Conservation (phyloP, 768 basidiomycete genomes). For the Leccinum disarticulatum region DNA sequence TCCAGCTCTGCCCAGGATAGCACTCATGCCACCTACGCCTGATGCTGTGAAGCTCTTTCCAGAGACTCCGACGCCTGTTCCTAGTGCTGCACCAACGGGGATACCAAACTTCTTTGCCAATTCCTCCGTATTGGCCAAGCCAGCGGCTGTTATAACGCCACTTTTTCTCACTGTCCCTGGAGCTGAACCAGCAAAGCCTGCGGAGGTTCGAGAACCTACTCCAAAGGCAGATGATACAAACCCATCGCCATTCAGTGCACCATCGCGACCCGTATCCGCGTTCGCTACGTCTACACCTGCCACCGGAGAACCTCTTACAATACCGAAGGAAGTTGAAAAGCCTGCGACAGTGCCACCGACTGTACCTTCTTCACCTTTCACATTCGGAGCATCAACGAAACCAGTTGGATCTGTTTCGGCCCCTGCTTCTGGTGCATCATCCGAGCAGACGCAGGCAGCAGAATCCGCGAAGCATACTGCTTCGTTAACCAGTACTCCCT, state of each 20-base stretch:
- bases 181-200: slow-evolving; percentile 10
- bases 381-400: slow-evolving; percentile 29
- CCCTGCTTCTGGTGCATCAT: slow-evolving; percentile 6
- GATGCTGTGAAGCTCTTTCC: slow-evolving; percentile 22
- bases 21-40: slow-evolving; percentile 27
- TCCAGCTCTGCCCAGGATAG: slow-evolving; percentile 22
- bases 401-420: slow-evolving; percentile 19
- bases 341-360: slow-evolving; percentile 8
- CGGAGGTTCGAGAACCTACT: background rate
- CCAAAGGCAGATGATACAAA: slow-evolving; percentile 10
- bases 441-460: slow-evolving; percentile 9
- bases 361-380: slow-evolving; percentile 23
- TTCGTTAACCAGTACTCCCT: slow-evolving; percentile 11
- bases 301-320: slow-evolving; percentile 6
- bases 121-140: slow-evolving; percentile 47
- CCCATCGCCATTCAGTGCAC: slow-evolving; percentile 12
- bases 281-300: slow-evolving; percentile 11
- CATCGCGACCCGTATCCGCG: slow-evolving; percentile 7
- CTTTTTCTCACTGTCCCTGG: slow-evolving; percentile 25
- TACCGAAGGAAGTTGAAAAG: slow-evolving; percentile 22
- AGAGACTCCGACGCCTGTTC: background rate
- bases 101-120: slow-evolving; percentile 67
- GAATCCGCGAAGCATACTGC: slow-evolving; percentile 10
- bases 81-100: slow-evolving; percentile 12
- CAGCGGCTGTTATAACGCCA: slow-evolving; percentile 18